Evolutionary conservation across 78 protist species (phyloP).

Genomic region (Bodo saltans): DNA sequence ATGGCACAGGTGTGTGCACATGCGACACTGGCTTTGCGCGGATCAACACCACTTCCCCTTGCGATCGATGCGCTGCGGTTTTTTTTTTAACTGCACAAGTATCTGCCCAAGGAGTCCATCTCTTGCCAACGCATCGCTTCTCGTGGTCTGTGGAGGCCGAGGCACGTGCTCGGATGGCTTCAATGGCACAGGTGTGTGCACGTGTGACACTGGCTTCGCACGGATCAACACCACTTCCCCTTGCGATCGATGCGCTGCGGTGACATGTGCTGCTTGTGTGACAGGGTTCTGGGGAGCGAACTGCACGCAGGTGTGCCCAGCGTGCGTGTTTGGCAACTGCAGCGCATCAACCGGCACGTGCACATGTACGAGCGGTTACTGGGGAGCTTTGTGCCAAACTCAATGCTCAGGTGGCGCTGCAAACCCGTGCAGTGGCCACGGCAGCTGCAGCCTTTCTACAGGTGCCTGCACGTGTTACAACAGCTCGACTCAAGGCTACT

Average conservation of each 20-base stretch:
- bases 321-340: background rate
- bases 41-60: background rate
- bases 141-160: constrained; percentile 3
- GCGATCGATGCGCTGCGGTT: background rate
- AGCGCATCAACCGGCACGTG: background rate
- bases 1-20: background rate
- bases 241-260: background rate
- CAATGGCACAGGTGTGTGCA: background rate
- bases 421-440: constrained; percentile 18
- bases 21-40: background rate
- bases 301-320: background rate
- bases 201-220: background rate
- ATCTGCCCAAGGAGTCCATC: background rate
- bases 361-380: background rate
- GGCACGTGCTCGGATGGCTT: background rate
- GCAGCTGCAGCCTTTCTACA: background rate
- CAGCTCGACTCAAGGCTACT: background rate
- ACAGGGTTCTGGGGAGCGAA: background rate
- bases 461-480: background rate
- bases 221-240: background rate
- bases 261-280: too few species aligned
- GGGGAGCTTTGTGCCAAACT: background rate
- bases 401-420: constrained; percentile 18
- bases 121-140: too few species aligned
- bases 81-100: background rate